Evolutionary conservation across 768 basidiomycete species (phyloP), one percentile per base, ranked within the genome.

Genomic region (Baorangia bicolor): DNA sequence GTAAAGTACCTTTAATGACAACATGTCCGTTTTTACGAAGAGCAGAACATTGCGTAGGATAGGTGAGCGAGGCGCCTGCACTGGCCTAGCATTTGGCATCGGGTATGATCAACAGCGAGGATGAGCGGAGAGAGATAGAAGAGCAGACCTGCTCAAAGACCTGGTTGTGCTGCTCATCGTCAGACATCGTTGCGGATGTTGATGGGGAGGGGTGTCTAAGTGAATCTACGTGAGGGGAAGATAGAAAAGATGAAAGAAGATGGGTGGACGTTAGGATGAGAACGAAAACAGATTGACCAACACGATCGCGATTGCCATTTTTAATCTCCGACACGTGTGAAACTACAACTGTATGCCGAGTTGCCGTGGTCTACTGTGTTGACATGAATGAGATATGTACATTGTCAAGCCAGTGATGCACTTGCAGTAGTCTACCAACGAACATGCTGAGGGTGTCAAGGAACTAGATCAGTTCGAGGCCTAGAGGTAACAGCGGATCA

Each of bases 21-120:
- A 99, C 96, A 80, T 90, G 90, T 16, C 91, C 90, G 74, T 86
- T 87, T 81, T 90, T 90, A 73, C 88, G 88, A 63, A 98, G 89
- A 67, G 94, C 94, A 73, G 96, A 98, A 80, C 97, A 98, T 81
- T 93, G 91, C 87, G 85, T 90, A 64, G 90, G 90, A 78, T 70
- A 90, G 69, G 91, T 92, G 73, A 75, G 64, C 59, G 90, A 92
- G 68, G 90, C 90, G 61, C 87, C 87, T 57, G 90, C 82, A 70
- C 64, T 78, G 66, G 83, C 84, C 88, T 91, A 62, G 27, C 60
- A 35, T 56, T 52, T 42, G 55, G 38, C 37, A 65, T 65, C 63
- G 55, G 41, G 42, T 55, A 30, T 28, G 60, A 60, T 66, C 58
- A 65, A 46, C 38, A 25, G 3, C 5, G 25, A 48, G 31, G 58